Conservation (phyloP, 2,329 filamentous ascomycete genomes). For the Arthroderma sp. region DNA sequence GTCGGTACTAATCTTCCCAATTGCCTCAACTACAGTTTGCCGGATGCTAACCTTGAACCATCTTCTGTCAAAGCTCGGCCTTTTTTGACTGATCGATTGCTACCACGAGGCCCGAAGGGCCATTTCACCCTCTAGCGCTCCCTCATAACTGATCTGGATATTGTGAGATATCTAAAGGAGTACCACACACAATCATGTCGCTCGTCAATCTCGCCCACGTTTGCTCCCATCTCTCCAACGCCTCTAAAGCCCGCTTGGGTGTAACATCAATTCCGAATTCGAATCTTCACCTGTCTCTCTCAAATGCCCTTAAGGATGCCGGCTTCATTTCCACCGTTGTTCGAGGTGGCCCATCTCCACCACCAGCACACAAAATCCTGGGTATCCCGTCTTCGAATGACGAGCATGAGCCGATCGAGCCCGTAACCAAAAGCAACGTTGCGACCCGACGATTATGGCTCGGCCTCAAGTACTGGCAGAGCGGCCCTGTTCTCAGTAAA, state of each 20-base stretch:
- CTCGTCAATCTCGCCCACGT: constrained; percentile 63
- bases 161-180: background rate
- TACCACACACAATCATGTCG: constrained; percentile 40
- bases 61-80: too few species aligned
- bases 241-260: constrained; percentile 66
- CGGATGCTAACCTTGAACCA: too few species aligned
- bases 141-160: too few species aligned
- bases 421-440: constrained; percentile 56
- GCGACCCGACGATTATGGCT: constrained; percentile 69
- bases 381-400: constrained; percentile 34
- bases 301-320: constrained; percentile 64
- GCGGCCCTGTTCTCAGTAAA: constrained; percentile 60
- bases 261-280: constrained; percentile 71
- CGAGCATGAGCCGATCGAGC: constrained; percentile 29
- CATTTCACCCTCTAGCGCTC: constrained; percentile 7
- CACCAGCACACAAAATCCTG: constrained; percentile 38
- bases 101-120: constrained; percentile 11
- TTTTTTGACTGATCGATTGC: too few species aligned
- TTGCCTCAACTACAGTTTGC: too few species aligned
- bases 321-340: constrained; percentile 73
- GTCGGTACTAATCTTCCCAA: too few species aligned
- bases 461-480: constrained; percentile 79
- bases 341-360: constrained; percentile 52
- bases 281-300: constrained; percentile 64
- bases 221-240: constrained; percentile 87